Conservation (phyloP, 2,329 filamentous ascomycete species). For the Albifimbria verrucaria region DNA sequence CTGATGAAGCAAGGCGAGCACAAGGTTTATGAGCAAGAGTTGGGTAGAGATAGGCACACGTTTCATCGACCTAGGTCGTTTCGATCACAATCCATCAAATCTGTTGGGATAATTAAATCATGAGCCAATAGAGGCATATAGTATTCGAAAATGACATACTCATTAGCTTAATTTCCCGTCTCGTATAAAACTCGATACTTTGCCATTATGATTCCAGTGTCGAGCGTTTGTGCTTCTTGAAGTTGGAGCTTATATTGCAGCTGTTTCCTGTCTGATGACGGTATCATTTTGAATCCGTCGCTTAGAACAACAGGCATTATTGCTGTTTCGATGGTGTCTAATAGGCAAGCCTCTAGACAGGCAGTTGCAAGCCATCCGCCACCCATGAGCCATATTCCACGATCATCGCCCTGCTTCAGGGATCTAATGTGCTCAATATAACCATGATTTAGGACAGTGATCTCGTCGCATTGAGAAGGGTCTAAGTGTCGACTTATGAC, state of each 20-base stretch:
- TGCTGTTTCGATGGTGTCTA: conserved; percentile 27
- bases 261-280: background rate
- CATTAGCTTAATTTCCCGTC: too few relatives aligned
- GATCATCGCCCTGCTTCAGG: conserved; percentile 16
- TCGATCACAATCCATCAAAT: too few relatives aligned
- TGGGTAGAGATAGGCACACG: too few relatives aligned
- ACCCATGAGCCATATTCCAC: conserved; percentile 34
- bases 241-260: background rate
- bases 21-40: too few relatives aligned
- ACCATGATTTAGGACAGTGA: conserved; percentile 20
- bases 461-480: conserved; percentile 12
- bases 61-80: too few relatives aligned
- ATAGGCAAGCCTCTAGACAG: conserved; percentile 23
- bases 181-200: background rate
- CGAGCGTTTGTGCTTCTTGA: background rate
- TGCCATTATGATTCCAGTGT: background rate
- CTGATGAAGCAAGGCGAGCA: background rate
- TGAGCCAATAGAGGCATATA: too few relatives aligned
- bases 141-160: too few relatives aligned
- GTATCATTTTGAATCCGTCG: conserved; percentile 19
- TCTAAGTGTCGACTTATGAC: conserved; percentile 22
- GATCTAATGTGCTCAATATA: conserved; percentile 14
- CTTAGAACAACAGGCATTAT: conserved; percentile 20
- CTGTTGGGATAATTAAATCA: too few relatives aligned
- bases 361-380: conserved; percentile 24